A percentile compares a stretch with the other conserved stretches of the same genome.
Conservation (phyloP, 495 filamentous ascomycete genomes). For the Hyaloscypha finlandica region DNA sequence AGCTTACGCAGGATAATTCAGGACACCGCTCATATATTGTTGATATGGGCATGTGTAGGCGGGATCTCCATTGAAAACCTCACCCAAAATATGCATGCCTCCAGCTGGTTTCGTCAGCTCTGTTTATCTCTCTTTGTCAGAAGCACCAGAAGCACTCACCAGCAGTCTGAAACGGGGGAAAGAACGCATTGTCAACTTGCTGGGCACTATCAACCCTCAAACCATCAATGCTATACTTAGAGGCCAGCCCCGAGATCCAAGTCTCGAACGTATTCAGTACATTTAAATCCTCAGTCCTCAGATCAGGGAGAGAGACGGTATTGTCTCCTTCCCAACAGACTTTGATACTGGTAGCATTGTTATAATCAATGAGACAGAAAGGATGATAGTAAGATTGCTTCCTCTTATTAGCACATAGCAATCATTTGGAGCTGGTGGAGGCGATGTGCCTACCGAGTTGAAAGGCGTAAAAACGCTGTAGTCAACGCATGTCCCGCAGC, state of each 20-base stretch:
- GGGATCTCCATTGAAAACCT: constrained; percentile 65
- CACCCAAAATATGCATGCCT: constrained; percentile 66
- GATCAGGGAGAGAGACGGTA: constrained; percentile 64
- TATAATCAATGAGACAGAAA: constrained; percentile 68
- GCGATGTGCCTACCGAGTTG: constrained; percentile 42
- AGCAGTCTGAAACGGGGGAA: constrained; percentile 52
- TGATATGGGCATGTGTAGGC: constrained; percentile 67
- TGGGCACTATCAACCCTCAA: constrained; percentile 76
- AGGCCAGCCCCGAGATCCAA: constrained; percentile 67
- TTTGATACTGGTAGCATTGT: constrained; percentile 48
- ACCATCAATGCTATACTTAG: constrained; percentile 75
- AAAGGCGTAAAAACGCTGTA: constrained; percentile 67
- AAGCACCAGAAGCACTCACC: constrained; percentile 18
- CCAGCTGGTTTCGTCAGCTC: constrained; percentile 49
- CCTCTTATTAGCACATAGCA: constrained; percentile 8
- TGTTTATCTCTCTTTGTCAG: background rate
- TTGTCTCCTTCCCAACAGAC: constrained; percentile 51
- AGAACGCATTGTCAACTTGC: constrained; percentile 73
- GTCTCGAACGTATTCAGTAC: constrained; percentile 60
- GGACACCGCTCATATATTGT: constrained; percentile 51
- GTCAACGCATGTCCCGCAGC: constrained; percentile 55
- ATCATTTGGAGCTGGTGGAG: background rate
- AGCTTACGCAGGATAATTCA: constrained; percentile 68
- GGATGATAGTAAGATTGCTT: constrained; percentile 62
- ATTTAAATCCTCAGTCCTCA: constrained; percentile 61